Conservation (phyloP, 352 stramenopile genomes). For the Blastocystis sp. region DNA sequence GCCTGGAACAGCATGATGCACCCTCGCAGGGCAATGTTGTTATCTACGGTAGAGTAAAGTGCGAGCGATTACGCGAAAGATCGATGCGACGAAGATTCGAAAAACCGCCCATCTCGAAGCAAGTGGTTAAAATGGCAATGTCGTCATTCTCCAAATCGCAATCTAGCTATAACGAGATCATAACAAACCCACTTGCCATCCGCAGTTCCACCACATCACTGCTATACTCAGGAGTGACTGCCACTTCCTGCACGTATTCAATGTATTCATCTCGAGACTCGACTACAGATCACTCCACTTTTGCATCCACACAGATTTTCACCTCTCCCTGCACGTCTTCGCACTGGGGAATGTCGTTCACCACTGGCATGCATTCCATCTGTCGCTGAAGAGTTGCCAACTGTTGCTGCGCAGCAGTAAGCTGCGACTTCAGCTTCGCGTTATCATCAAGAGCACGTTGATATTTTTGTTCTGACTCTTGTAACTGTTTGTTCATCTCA, state of each 20-base stretch:
- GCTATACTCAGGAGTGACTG: background rate
- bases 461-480: background rate
- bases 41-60: background rate
- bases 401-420: background rate
- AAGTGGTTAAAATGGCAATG: background rate
- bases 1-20: constrained; percentile 35
- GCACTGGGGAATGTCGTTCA: background rate
- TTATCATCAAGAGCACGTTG: background rate
- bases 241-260: constrained; percentile 35
- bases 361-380: background rate
- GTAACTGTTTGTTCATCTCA: background rate
- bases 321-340: constrained; percentile 15
- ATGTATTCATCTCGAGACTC: background rate
- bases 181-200: background rate
- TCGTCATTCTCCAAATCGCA: constrained; percentile 44
- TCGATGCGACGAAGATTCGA: constrained; percentile 12
- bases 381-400: background rate
- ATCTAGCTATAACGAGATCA: background rate
- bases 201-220: constrained; percentile 3
- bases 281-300: background rate
- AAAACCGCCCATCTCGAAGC: constrained; percentile 41
- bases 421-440: background rate
- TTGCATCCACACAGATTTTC: background rate
- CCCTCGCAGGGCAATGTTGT: constrained; percentile 3
- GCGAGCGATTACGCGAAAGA: background rate